Conservation (phyloP, 2,329 filamentous ascomycete species). For the Boeremia exigua region DNA sequence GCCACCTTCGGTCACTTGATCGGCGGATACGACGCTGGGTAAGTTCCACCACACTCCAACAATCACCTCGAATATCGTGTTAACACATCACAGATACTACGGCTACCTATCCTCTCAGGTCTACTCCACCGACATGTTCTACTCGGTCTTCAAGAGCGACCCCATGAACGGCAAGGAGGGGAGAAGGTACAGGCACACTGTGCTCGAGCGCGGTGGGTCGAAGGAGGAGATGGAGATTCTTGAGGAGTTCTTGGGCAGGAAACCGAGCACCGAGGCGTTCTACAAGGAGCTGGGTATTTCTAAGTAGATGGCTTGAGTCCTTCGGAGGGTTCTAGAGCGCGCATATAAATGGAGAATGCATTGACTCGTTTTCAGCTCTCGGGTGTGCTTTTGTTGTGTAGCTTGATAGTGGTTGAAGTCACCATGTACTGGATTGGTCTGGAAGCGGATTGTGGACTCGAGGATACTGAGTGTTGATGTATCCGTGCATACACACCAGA, state of each 20-base stretch:
- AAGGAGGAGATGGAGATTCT: conserved; percentile 82
- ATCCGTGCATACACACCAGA: no score
- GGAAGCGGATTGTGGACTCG: no score
- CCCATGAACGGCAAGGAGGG: conserved; percentile 80
- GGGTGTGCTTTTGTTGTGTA: no score
- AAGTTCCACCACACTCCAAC: conserved; percentile 17
- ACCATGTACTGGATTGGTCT: no score
- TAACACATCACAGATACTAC: conserved; percentile 64
- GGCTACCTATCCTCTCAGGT: conserved; percentile 71
- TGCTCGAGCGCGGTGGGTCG: conserved; percentile 77
- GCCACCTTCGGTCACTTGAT: conserved; percentile 84
- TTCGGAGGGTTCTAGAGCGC: no score
- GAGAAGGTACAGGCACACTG: conserved; percentile 76
- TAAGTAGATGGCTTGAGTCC: conserved; percentile 16
- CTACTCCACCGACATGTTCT: conserved; percentile 87
- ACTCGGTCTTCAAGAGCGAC: conserved; percentile 76
- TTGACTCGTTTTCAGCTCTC: no score
- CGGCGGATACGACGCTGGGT: conserved; percentile 80
- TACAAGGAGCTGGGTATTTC: conserved; percentile 73
- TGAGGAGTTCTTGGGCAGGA: conserved; percentile 77
- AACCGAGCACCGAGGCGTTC: conserved; percentile 79
- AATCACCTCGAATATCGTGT: not conserved
- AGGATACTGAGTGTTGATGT: no score
- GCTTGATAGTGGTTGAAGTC: no score
- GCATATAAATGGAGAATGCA: no score